Percentiles rank a stretch among this genome's conserved stretches.
Conservation (phyloP, 352 stramenopile species). For the Peronospora destructor region DNA sequence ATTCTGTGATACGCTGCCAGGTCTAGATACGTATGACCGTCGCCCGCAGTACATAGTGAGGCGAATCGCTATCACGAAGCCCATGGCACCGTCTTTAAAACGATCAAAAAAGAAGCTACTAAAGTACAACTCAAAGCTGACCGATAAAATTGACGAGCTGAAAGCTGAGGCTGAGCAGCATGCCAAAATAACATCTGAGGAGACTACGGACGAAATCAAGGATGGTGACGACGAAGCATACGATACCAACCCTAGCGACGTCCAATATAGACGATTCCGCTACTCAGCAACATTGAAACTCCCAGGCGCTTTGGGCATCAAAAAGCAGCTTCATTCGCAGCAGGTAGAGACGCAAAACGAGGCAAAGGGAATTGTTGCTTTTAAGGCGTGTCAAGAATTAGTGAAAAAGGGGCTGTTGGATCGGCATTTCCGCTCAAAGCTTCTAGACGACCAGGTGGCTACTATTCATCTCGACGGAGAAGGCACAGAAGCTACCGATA, state of each 20-base stretch:
- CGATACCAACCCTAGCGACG: not conserved
- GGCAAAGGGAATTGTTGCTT: slow-evolving; percentile 78
- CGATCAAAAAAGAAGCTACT: slow-evolving; percentile 65
- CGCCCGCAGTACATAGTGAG: slow-evolving; percentile 71
- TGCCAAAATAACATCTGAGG: slow-evolving; percentile 20
- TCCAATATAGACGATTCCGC: slow-evolving; percentile 37
- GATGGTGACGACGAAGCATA: slow-evolving; percentile 12
- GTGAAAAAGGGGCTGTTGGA: slow-evolving; percentile 65
- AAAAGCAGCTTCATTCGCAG: slow-evolving; percentile 55
- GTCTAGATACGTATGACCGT: slow-evolving; percentile 76
- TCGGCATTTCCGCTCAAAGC: slow-evolving; percentile 59
- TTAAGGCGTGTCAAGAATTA: slow-evolving; percentile 71
- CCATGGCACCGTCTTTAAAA: slow-evolving; percentile 49
- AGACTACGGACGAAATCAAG: slow-evolving; percentile 15
- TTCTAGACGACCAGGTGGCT: slow-evolving; percentile 44
- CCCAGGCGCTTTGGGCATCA: slow-evolving; percentile 48
- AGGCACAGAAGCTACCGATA: not conserved
- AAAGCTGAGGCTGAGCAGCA: slow-evolving; percentile 35
- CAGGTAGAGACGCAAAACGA: slow-evolving; percentile 52
- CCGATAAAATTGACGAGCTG: slow-evolving; percentile 72
- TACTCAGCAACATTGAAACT: slow-evolving; percentile 62
- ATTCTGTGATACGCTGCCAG: slow-evolving; percentile 77
- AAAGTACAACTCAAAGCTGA: slow-evolving; percentile 72
- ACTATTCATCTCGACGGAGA: slow-evolving; percentile 32
- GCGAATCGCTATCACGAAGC: slow-evolving; percentile 43